Base-by-base conservation (phyloP, 352 stramenopile genomes). In the Pythium plurisporium region DNA sequence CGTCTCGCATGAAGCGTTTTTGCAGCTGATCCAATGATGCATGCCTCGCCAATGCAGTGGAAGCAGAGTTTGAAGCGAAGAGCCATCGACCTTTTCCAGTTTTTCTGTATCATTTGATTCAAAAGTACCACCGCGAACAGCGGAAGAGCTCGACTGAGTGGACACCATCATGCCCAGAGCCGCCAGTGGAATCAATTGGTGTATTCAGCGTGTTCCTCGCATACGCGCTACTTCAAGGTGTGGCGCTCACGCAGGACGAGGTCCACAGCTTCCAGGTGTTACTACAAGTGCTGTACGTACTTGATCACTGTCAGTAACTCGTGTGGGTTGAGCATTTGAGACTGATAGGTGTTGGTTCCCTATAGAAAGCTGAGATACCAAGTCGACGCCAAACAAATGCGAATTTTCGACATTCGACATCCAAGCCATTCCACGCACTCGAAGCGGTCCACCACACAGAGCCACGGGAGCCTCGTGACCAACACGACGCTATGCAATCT, bases 61-160 rank as follows among this genome's bases (percentile, higher is more conserved):
- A 89, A 76, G 79, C 71, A 72, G 85, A 94, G 67, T 91, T 93
- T 69, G 85, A 94, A 62, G 68, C 81, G 27, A 92, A 92, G 59
- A 76, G 73, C 25, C 72, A 91, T 38, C 81, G 82, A 0, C 85
- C 85, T 26, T 91, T 93, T 50, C 85, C 85, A 3, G 51, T 44
- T 22, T 94, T 91, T 50, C 64, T 94, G 34, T 73, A 79, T 50
- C 64, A 86, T 14, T 67, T 94, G 37, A 91, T 94, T 46, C 80
- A 94, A 47, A 94, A 91, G 69, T 94, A 91, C 62, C 82, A 91
- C 55, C 78, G 72, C 40, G 85, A 94, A 59, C 72, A 73, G 31
- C 74, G 73, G 31, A 72, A 80, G 34, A 59, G 82, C 58, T 62
- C 63, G 19, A 79, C 66, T 6, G 43, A 49, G 26, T 94, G 85